phyloP scores from a whole-genome alignment of 2,329 filamentous ascomycete genomes.

The Pseudopithomyces chartarum region DNA sequence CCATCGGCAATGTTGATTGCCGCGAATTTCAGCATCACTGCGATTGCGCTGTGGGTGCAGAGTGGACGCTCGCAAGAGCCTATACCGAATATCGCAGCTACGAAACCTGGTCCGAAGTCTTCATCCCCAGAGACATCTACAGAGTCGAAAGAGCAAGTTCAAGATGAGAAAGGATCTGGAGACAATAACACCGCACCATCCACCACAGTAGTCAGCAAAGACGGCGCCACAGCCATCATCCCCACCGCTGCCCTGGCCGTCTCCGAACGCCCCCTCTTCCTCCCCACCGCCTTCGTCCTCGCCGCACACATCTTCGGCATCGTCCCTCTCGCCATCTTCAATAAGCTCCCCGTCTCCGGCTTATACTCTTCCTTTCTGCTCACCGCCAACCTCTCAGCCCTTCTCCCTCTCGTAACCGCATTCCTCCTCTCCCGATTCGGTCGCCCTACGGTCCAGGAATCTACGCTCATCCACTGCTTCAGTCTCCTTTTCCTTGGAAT shows the following conservation, averaged over 20 bases:
- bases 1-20: conserved; percentile 98
- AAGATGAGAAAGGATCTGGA: conserved; percentile 41
- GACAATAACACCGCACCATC: conserved; percentile 47
- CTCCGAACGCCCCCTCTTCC: conserved; percentile 68
- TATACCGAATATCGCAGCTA: conserved; percentile 32
- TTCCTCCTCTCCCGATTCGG: conserved; percentile 42
- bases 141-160: conserved; percentile 4
- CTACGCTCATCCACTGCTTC: conserved; percentile 83
- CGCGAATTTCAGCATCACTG: conserved; percentile 93
- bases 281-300: conserved; percentile 75
- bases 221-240: conserved; percentile 43
- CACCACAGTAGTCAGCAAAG: conserved; percentile 44
- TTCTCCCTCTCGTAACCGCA: conserved; percentile 39
- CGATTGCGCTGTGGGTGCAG: conserved; percentile 90
- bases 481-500: conserved; percentile 91
- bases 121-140: background rate
- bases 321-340: conserved; percentile 85
- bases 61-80: conserved; percentile 61
- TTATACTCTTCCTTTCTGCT: conserved; percentile 36
- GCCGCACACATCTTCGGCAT: conserved; percentile 76
- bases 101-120: conserved; percentile 15
- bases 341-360: conserved; percentile 64
- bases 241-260: conserved; percentile 46
- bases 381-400: conserved; percentile 37
- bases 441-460: conserved; percentile 68